Evolutionary conservation across 768 basidiomycete genomes (phyloP).

Genomic region (Leucosporidium creatinivorum): DNA sequence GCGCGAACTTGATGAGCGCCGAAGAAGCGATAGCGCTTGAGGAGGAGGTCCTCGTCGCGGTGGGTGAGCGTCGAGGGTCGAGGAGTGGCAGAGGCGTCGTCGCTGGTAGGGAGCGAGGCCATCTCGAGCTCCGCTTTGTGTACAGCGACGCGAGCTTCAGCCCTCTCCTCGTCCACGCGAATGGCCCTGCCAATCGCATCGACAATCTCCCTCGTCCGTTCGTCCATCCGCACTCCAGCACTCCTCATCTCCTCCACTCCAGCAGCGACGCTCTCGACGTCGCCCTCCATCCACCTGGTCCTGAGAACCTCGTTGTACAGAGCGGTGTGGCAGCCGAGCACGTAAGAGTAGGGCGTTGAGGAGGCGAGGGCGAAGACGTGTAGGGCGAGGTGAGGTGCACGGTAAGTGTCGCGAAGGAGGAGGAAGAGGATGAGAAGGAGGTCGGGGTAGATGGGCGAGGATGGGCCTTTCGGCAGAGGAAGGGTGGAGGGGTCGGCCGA

Average conservation of each 20-base stretch:
- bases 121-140: not conserved
- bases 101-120: no score
- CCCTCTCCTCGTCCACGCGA: conserved; percentile 12
- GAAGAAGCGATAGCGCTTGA: conserved; percentile 5
- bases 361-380: conserved; percentile 74
- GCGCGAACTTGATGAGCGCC: not conserved
- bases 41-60: not conserved
- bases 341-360: conserved; percentile 65
- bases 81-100: not conserved
- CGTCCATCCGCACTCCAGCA: conserved; percentile 9
- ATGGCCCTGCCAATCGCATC: conserved; percentile 14
- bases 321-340: conserved; percentile 78
- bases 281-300: conserved; percentile 58
- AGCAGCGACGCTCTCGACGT: conserved; percentile 33
- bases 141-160: conserved; percentile 5
- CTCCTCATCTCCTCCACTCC: conserved; percentile 59
- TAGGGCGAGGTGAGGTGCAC: conserved; percentile 71
- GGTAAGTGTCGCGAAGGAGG: conserved; percentile 67
- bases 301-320: conserved; percentile 82
- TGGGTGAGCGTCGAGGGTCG: not conserved
- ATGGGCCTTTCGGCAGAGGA: not conserved
- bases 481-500: not conserved
- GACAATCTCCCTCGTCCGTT: conserved; percentile 9
- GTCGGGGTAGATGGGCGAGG: conserved; percentile 39
- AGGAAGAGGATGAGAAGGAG: conserved; percentile 70